Evolutionary conservation across 202 grass and related monocot genomes (phyloP).

Genomic region (Setaria italica): DNA sequence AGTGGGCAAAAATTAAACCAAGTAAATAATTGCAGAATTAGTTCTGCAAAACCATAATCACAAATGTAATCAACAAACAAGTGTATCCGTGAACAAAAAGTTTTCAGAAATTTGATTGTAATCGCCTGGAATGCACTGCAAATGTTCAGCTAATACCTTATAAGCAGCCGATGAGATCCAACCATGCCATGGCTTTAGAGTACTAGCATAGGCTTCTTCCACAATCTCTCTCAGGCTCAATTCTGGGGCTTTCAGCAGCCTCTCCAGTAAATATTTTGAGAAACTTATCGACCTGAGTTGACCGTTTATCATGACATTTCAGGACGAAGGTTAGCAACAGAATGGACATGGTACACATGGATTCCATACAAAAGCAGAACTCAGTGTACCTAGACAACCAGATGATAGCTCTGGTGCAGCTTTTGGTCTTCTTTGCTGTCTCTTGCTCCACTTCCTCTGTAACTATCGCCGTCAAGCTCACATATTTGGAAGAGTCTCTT

Average conservation of each 20-base stretch:
- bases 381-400: conserved; percentile 75
- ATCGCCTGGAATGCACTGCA: background rate
- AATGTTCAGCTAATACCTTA: conserved; percentile 58
- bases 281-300: conserved; percentile 73
- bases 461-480: conserved; percentile 61
- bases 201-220: conserved; percentile 67
- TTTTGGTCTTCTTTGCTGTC: conserved; percentile 65
- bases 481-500: conserved; percentile 58
- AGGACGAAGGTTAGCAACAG: background rate
- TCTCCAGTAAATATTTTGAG: conserved; percentile 63
- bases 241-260: conserved; percentile 48
- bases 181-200: conserved; percentile 87
- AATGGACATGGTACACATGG: background rate
- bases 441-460: conserved; percentile 62
- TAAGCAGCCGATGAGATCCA: conserved; percentile 93
- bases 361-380: background rate
- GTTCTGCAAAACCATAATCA: background rate
- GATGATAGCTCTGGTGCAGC: conserved; percentile 77
- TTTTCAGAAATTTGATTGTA: background rate
- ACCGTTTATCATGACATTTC: background rate
- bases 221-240: conserved; percentile 63
- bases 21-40: background rate
- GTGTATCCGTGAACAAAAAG: background rate
- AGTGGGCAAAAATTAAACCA: conserved; percentile 16
- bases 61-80: background rate